Conservation (phyloP, 2,329 filamentous ascomycete genomes). For the Penicillium rolfsii region DNA sequence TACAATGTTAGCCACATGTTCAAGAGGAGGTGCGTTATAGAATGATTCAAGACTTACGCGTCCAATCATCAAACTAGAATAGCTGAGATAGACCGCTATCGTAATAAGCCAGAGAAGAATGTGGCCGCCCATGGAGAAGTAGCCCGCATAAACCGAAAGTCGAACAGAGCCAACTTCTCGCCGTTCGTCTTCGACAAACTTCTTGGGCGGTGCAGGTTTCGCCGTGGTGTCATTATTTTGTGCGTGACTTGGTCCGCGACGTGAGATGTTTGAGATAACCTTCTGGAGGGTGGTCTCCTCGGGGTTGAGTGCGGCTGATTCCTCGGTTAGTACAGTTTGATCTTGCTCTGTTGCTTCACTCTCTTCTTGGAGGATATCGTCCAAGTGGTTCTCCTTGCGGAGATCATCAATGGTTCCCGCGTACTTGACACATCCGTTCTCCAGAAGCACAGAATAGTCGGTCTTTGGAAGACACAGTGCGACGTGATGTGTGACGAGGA, state of each 20-base stretch:
- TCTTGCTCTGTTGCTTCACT: conserved; percentile 50
- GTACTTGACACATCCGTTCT: conserved; percentile 67
- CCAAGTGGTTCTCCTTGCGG: conserved; percentile 45
- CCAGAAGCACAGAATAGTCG: conserved; percentile 74
- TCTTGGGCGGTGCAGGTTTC: conserved; percentile 54
- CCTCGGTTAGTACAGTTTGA: conserved; percentile 17
- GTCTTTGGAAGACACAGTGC: conserved; percentile 70
- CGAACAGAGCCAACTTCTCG: conserved; percentile 72
- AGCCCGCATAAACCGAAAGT: conserved; percentile 66
- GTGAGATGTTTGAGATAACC: conserved; percentile 27
- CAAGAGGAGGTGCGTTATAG: not conserved
- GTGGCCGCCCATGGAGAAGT: conserved; percentile 69
- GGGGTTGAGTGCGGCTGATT: conserved; percentile 15
- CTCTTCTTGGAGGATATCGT: conserved; percentile 46
- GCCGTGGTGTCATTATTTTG: conserved; percentile 26
- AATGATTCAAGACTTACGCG: conserved; percentile 41
- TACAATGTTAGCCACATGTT: conserved; percentile 6
- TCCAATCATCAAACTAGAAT: conserved; percentile 59
- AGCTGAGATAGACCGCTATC: conserved; percentile 57
- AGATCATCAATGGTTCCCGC: conserved; percentile 68
- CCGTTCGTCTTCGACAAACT: conserved; percentile 77
- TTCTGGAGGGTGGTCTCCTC: conserved; percentile 29
- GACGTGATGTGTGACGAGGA: conserved; percentile 81
- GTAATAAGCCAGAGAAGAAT: conserved; percentile 62
- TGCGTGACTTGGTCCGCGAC: conserved; percentile 11